These are phyloP conservation scores for Hygrocybe punicea DNA, from an alignment of 768 basidiomycete species.

Conservation along the genomic window DNA sequence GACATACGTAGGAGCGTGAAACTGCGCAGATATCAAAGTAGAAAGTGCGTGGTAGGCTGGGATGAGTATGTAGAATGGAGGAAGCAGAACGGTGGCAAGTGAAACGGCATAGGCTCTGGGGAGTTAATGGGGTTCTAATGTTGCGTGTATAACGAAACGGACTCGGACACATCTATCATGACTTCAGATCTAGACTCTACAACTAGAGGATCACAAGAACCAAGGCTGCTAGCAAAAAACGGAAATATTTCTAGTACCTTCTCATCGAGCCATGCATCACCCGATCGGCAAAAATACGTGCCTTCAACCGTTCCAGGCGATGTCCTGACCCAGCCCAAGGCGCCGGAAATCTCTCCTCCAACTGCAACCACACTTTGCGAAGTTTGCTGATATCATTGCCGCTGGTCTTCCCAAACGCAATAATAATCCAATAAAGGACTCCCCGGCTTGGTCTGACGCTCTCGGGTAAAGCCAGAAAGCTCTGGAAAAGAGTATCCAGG, in stretches of 20 bases:
- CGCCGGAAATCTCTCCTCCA: slow-evolving; percentile 54
- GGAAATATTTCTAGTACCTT: background rate
- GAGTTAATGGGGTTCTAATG: slow-evolving; percentile 7
- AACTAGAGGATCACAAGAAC: background rate
- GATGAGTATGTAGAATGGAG: slow-evolving; percentile 79
- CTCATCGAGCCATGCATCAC: background rate
- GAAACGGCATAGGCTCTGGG: too few relatives aligned
- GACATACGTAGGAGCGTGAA: slow-evolving; percentile 71
- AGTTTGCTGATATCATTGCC: slow-evolving; percentile 47
- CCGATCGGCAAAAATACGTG: background rate
- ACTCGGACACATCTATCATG: background rate
- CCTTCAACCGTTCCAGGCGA: slow-evolving; percentile 41
- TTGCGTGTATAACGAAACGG: background rate
- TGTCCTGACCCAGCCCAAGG: slow-evolving; percentile 43
- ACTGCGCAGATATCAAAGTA: slow-evolving; percentile 81
- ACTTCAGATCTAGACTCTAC: too few relatives aligned
- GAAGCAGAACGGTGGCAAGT: slow-evolving; percentile 32
- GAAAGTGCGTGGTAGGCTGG: slow-evolving; percentile 63
- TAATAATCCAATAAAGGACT: slow-evolving; percentile 65
- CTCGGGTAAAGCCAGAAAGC: slow-evolving; percentile 57
- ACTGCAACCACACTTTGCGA: slow-evolving; percentile 51
- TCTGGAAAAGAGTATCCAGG: slow-evolving; percentile 55
- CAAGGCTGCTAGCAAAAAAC: background rate
- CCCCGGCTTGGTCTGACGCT: slow-evolving; percentile 38
- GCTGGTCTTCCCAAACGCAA: slow-evolving; percentile 62